phyloP scores from a whole-genome alignment of 2,329 filamentous ascomycete species.

The Phaeosphaeria sp. region DNA sequence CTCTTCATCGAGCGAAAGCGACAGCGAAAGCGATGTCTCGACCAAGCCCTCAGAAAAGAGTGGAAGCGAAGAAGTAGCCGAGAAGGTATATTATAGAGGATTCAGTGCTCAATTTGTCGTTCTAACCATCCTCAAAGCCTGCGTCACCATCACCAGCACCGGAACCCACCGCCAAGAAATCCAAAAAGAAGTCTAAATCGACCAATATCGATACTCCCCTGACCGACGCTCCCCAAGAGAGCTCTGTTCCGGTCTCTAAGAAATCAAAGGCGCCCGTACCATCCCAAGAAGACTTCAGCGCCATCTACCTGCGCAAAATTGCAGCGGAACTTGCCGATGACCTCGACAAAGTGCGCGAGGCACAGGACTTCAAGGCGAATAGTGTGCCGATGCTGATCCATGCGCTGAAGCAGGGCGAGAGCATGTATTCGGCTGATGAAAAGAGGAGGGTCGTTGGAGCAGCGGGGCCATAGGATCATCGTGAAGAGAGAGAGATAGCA shows the following conservation, averaged over 20 bases:
- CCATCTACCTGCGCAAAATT: constrained; percentile 73
- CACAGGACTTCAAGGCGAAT: constrained; percentile 73
- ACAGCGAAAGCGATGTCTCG: constrained; percentile 40
- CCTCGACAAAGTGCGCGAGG: constrained; percentile 71
- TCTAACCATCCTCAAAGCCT: not conserved
- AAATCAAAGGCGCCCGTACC: constrained; percentile 3
- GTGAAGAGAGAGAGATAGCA: not conserved
- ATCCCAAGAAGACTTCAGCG: constrained; percentile 57
- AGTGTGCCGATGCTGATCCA: constrained; percentile 69
- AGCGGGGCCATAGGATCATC: constrained; percentile 3
- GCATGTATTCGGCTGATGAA: constrained; percentile 65
- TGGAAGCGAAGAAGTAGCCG: not conserved
- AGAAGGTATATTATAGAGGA: not conserved
- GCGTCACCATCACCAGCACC: constrained; percentile 2
- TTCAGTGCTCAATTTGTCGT: not conserved
- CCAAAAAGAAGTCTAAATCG: constrained; percentile 20
- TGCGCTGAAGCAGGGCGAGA: constrained; percentile 72
- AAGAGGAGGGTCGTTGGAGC: constrained; percentile 51
- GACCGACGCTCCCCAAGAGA: constrained; percentile 19
- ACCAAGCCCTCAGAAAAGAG: constrained; percentile 14
- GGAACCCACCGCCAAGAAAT: constrained; percentile 13
- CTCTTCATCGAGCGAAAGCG: constrained; percentile 41
- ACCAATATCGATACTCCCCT: constrained; percentile 18
- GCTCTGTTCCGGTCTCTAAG: constrained; percentile 10
- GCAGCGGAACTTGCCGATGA: constrained; percentile 77